These are phyloP conservation scores for Angomonas deanei DNA, from an alignment of 208 protist genomes.

Conservation along the genomic window DNA sequence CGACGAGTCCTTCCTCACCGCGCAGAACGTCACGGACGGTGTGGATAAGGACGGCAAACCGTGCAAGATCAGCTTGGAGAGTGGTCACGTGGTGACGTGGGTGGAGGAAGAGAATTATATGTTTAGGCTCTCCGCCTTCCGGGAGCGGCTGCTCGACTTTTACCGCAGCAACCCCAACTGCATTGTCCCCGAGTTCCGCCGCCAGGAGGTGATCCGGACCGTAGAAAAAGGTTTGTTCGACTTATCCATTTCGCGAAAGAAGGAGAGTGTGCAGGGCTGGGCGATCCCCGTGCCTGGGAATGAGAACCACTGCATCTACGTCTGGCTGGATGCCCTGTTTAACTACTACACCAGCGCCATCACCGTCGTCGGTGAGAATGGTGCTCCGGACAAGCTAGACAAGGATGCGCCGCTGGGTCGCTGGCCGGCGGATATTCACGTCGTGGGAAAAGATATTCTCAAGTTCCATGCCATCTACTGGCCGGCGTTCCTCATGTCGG, in stretches of 20 bases:
- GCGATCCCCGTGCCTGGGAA: constrained; percentile 96
- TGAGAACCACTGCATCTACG: constrained; percentile 96
- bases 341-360: constrained; percentile 97
- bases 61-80: constrained; percentile 91
- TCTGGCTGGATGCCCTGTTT: constrained; percentile 99
- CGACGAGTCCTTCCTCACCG: constrained; percentile 95
- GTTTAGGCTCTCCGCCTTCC: constrained; percentile 94
- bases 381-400: constrained; percentile 41
- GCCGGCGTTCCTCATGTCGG: constrained; percentile 97
- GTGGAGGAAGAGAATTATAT: constrained; percentile 98
- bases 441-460: constrained; percentile 99
- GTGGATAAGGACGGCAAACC: constrained; percentile 86
- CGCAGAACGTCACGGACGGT: constrained; percentile 75
- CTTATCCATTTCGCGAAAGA: constrained; percentile 95
- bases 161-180: constrained; percentile 77
- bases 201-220: constrained; percentile 88
- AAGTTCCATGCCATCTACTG: constrained; percentile 99
- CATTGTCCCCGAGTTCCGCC: constrained; percentile 91
- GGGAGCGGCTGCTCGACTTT: constrained; percentile 80
- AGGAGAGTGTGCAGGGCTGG: constrained; percentile 89
- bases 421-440: constrained; percentile 87
- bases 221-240: constrained; percentile 90
- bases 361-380: constrained; percentile 30
- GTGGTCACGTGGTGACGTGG: constrained; percentile 91
- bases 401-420: constrained; percentile 25